phyloP scores from a whole-genome alignment of 805 yeast genomes.

The Zygoascus biomembranicola region DNA sequence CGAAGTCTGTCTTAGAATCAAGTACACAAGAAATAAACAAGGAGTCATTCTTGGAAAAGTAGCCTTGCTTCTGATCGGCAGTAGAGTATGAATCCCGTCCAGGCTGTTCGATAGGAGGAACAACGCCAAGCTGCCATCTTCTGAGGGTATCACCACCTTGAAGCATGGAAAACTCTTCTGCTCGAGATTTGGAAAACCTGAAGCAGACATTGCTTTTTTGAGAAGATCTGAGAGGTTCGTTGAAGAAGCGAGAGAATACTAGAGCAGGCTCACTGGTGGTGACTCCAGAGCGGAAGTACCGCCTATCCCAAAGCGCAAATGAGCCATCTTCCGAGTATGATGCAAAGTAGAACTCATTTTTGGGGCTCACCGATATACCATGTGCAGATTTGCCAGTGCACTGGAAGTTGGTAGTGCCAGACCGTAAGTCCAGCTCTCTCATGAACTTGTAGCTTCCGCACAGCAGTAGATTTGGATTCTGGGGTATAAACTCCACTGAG shows the following conservation, averaged over 20 bases:
- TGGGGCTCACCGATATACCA: constrained; percentile 62
- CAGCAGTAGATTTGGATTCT: constrained; percentile 44
- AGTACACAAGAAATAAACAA: constrained; percentile 68
- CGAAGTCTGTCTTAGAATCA: constrained; percentile 68
- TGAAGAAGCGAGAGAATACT: constrained; percentile 16
- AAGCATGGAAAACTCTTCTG: constrained; percentile 69
- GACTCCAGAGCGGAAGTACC: constrained; percentile 20
- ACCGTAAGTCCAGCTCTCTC: constrained; percentile 68
- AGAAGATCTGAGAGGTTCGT: constrained; percentile 4
- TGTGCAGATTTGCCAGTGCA: constrained; percentile 66
- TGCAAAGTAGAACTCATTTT: constrained; percentile 57
- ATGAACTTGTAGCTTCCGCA: constrained; percentile 72
- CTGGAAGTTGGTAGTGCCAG: constrained; percentile 47
- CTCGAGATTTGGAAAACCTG: constrained; percentile 43
- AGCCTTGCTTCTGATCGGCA: constrained; percentile 8
- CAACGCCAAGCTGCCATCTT: constrained; percentile 66
- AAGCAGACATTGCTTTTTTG: constrained; percentile 15
- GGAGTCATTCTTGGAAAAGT: constrained; percentile 34
- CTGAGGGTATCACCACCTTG: constrained; percentile 71
- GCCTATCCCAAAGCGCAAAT: constrained; percentile 50
- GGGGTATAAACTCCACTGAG: constrained; percentile 59
- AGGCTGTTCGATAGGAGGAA: background rate
- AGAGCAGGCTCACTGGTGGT: constrained; percentile 16
- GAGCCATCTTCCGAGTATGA: constrained; percentile 81
- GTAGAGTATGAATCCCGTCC: background rate